These are phyloP conservation scores for Hemisphaericaspora lyxosophila DNA, from an alignment of 1,139 yeast species.

Conservation along the genomic window DNA sequence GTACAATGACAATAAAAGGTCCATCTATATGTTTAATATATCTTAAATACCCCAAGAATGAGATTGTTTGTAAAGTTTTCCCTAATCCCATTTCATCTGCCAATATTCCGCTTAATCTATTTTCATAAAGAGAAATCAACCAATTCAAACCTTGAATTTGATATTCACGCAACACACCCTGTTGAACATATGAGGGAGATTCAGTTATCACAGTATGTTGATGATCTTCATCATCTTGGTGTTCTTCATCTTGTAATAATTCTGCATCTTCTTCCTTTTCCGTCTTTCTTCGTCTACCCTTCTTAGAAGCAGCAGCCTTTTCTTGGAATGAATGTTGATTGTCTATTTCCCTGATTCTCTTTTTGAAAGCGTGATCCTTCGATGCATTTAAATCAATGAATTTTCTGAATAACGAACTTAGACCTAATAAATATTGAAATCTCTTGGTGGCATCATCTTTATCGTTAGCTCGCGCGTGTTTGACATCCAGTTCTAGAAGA, in stretches of 20 bases:
- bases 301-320: constrained; percentile 17
- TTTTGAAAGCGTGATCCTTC: constrained; percentile 64
- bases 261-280: constrained; percentile 95
- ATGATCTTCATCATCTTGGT: constrained; percentile 43
- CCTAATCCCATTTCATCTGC: constrained; percentile 56
- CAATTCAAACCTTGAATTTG: constrained; percentile 56
- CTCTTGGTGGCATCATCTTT: constrained; percentile 73
- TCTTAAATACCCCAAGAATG: constrained; percentile 81
- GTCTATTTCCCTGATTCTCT: constrained; percentile 46
- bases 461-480: constrained; percentile 55
- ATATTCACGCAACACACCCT: constrained; percentile 75
- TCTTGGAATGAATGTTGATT: constrained; percentile 29
- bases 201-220: constrained; percentile 69
- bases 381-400: constrained; percentile 82
- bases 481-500: constrained; percentile 51
- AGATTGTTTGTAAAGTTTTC: constrained; percentile 48
- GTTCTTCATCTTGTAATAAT: constrained; percentile 72
- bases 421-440: constrained; percentile 76
- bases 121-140: constrained; percentile 46
- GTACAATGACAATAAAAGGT: constrained; percentile 89
- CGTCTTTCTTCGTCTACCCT: constrained; percentile 52
- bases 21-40: constrained; percentile 79
- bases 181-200: constrained; percentile 66
- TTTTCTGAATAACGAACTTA: constrained; percentile 84
- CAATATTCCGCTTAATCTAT: constrained; percentile 44